Evolutionary conservation across 306 rosid genomes (phyloP).

Genomic region (Begonia peltatifolia): DNA sequence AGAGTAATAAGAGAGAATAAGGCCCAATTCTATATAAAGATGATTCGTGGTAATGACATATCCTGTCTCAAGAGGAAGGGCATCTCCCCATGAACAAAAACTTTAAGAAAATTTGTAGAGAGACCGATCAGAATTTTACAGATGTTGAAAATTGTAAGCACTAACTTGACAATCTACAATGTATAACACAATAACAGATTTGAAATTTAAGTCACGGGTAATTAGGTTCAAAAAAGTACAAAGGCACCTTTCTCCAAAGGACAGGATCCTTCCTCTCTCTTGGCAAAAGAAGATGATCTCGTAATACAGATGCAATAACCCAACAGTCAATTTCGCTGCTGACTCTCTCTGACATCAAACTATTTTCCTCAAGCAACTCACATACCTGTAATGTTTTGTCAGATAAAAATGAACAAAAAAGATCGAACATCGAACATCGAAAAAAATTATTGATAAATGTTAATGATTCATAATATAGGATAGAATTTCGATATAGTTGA

Average conservation of each 20-base stretch:
- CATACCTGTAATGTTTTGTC: constrained; percentile 42
- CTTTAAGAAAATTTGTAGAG: too few relatives aligned
- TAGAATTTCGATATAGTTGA: too few relatives aligned
- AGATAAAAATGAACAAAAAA: neutral
- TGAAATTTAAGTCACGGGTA: constrained; percentile 4
- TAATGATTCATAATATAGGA: too few relatives aligned
- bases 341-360: constrained; percentile 41
- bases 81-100: too few relatives aligned
- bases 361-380: constrained; percentile 86
- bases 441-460: neutral
- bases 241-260: constrained; percentile 68
- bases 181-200: neutral
- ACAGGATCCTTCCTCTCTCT: constrained; percentile 69
- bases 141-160: too few relatives aligned
- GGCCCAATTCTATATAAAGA: too few relatives aligned
- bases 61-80: too few relatives aligned
- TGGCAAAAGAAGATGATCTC: constrained; percentile 83
- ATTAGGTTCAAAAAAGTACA: constrained; percentile 3
- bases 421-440: neutral
- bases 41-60: too few relatives aligned
- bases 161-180: too few relatives aligned
- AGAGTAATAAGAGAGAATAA: too few relatives aligned
- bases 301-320: constrained; percentile 76
- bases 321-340: constrained; percentile 60
- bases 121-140: too few relatives aligned